These are phyloP conservation scores for Panaeolus papilionaceus DNA, from an alignment of 768 basidiomycete genomes.

Conservation along the genomic window DNA sequence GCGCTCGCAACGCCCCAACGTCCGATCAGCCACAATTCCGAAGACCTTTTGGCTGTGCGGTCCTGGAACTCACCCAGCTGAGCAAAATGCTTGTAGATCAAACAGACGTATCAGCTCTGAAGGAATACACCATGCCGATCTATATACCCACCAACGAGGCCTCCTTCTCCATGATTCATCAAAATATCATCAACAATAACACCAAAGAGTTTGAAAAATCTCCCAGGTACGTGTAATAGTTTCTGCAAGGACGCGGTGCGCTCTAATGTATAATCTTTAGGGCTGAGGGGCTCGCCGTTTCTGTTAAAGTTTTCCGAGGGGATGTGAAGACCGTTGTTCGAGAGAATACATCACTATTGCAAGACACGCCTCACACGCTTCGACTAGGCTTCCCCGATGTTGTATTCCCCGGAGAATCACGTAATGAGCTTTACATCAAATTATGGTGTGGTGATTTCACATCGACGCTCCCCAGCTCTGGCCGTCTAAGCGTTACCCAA, in stretches of 20 bases:
- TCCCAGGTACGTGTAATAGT: conserved; percentile 57
- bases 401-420: conserved; percentile 89
- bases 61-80: conserved; percentile 83
- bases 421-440: conserved; percentile 96
- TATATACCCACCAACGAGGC: conserved; percentile 84
- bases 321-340: conserved; percentile 73
- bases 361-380: conserved; percentile 80
- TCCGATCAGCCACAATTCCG: conserved; percentile 64
- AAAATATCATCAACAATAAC: conserved; percentile 88
- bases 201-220: conserved; percentile 84
- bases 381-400: conserved; percentile 96
- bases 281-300: conserved; percentile 87
- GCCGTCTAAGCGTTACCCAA: conserved; percentile 63
- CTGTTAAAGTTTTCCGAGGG: conserved; percentile 89
- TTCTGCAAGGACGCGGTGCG: not conserved
- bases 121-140: conserved; percentile 89
- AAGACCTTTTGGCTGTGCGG: conserved; percentile 95
- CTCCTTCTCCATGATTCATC: conserved; percentile 92
- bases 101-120: conserved; percentile 63
- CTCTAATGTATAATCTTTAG: conserved; percentile 42
- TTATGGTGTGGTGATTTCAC: conserved; percentile 93
- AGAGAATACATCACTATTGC: conserved; percentile 85
- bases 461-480: conserved; percentile 51
- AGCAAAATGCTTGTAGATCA: conserved; percentile 70
- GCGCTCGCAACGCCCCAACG: conserved; percentile 32